phyloP scores from a whole-genome alignment of 1,284 basidiomycete species.

The Leccinum angustisporum region DNA sequence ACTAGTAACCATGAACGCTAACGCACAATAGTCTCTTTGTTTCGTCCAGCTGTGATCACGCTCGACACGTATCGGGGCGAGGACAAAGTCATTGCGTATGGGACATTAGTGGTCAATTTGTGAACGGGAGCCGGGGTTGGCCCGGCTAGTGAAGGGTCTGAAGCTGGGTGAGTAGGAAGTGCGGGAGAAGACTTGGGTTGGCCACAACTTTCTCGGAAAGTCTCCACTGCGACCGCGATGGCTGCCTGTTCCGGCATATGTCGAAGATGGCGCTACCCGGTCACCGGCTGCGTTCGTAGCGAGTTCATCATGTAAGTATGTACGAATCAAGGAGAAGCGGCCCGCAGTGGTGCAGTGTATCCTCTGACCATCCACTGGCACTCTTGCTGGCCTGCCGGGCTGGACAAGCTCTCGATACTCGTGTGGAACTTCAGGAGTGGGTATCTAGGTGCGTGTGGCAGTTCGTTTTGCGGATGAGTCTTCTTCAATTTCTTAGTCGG shows the following conservation, averaged over 20 bases:
- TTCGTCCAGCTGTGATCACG: too few relatives aligned
- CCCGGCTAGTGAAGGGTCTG: too few relatives aligned
- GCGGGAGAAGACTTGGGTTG: too few relatives aligned
- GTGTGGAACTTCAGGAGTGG: constrained; percentile 32
- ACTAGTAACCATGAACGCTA: too few relatives aligned
- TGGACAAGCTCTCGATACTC: constrained; percentile 16
- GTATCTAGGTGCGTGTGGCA: constrained; percentile 29
- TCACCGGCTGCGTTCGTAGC: too few relatives aligned
- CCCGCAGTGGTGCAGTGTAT: constrained; percentile 33
- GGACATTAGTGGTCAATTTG: not conserved
- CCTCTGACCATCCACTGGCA: constrained; percentile 14
- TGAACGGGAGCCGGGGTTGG: too few relatives aligned
- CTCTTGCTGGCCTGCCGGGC: too few relatives aligned
- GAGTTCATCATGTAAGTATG: too few relatives aligned
- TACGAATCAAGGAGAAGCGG: constrained; percentile 29
- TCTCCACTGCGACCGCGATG: constrained; percentile 9
- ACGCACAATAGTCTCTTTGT: too few relatives aligned
- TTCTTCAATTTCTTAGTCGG: not conserved
- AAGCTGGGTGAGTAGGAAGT: too few relatives aligned
- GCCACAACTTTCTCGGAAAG: not conserved
- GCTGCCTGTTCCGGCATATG: constrained; percentile 17
- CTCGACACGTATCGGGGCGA: too few relatives aligned
- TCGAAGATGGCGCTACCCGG: constrained; percentile 28
- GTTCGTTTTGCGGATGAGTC: not conserved
- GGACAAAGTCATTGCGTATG: not conserved